Conservation (phyloP, 2,329 filamentous ascomycete genomes). For the Talaromyces sp. region DNA sequence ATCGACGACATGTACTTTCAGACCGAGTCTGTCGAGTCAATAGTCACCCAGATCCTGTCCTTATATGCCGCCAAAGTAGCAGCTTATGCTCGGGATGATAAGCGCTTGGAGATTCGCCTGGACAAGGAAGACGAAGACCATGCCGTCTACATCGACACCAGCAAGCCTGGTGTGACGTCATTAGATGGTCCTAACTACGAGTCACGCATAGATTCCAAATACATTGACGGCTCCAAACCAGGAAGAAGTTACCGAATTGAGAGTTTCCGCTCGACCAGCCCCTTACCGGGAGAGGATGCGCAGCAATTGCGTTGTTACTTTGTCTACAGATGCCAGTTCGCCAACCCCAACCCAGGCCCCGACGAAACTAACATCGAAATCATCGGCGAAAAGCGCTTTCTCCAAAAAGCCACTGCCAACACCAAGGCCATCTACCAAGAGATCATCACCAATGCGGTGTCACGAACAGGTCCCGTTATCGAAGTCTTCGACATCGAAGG, state of each 20-base stretch:
- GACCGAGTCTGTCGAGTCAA: conserved; percentile 79
- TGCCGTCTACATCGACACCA: conserved; percentile 98
- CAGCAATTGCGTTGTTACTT: conserved; percentile 95
- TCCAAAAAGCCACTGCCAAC: conserved; percentile 93
- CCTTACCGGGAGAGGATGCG: conserved; percentile 69
- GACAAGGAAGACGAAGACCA: conserved; percentile 95
- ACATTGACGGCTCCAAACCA: conserved; percentile 74
- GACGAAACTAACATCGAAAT: conserved; percentile 85
- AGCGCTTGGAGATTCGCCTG: conserved; percentile 86
- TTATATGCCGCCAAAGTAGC: conserved; percentile 96
- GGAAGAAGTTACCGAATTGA: conserved; percentile 85
- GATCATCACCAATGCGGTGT: conserved; percentile 81
- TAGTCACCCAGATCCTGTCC: conserved; percentile 91
- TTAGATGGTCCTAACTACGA: conserved; percentile 85
- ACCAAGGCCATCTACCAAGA: conserved; percentile 95
- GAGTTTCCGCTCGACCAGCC: conserved; percentile 89
- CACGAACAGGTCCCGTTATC: conserved; percentile 87
- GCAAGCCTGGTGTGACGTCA: conserved; percentile 76
- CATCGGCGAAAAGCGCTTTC: conserved; percentile 88
- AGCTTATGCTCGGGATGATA: conserved; percentile 87
- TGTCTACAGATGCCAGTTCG: conserved; percentile 94
- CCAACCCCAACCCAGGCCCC: conserved; percentile 66
- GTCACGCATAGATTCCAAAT: conserved; percentile 89
- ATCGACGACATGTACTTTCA: conserved; percentile 99
- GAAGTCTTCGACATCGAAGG: conserved; percentile 96